Evolutionary conservation across 768 basidiomycete genomes (phyloP).

Genomic region (Termitomyces sp.): DNA sequence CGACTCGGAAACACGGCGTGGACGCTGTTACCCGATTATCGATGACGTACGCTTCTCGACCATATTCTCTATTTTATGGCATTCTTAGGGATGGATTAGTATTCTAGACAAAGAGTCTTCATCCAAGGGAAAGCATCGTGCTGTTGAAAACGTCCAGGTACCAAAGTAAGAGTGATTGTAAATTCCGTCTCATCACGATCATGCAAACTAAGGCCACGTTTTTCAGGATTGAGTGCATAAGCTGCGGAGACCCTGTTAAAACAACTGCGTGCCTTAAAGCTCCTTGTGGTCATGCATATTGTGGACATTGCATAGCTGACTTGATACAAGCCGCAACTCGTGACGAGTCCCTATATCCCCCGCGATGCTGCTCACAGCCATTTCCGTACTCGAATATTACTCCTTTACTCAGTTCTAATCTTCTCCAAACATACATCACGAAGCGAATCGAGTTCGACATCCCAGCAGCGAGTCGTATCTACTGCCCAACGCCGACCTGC

Average conservation of each 20-base stretch:
- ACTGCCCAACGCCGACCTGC: constrained; percentile 29
- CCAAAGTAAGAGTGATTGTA: neutral
- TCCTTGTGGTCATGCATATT: constrained; percentile 33
- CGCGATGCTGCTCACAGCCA: constrained; percentile 31
- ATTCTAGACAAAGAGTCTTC: neutral
- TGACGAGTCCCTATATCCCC: constrained; percentile 36
- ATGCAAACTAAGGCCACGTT: neutral
- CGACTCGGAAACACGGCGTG: neutral
- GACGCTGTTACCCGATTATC: neutral
- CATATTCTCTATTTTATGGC: neutral
- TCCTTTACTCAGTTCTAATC: neutral
- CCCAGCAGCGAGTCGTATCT: constrained; percentile 10
- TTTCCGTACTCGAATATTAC: constrained; percentile 17
- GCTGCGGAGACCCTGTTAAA: constrained; percentile 11
- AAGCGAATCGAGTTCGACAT: constrained; percentile 14
- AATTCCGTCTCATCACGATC: neutral
- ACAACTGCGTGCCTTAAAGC: constrained; percentile 12
- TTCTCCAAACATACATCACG: neutral
- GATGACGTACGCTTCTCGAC: neutral
- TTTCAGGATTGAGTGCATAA: constrained; percentile 10
- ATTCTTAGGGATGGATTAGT: neutral
- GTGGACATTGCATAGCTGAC: constrained; percentile 23
- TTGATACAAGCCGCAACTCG: constrained; percentile 27
- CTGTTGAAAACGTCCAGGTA: neutral
- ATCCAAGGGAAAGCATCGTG: neutral